phyloP scores from a whole-genome alignment of 306 rosid species.

The Myrica gale region DNA sequence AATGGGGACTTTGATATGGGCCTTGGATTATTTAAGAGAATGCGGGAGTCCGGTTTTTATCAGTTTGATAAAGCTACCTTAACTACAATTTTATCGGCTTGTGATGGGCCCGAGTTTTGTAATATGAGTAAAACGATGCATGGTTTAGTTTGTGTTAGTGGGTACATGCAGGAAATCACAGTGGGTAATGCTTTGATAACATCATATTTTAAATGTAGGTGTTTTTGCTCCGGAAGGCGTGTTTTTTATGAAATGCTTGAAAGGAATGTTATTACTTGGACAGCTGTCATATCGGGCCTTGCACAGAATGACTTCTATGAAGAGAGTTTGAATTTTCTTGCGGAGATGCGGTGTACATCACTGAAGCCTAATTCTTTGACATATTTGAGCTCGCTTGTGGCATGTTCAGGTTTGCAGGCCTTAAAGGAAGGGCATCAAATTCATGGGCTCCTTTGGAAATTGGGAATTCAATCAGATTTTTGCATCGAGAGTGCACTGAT shows the following conservation, averaged over 20 bases:
- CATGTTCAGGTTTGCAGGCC: constrained; percentile 82
- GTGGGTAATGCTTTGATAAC: constrained; percentile 87
- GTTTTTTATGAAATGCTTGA: constrained; percentile 74
- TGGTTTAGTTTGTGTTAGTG: constrained; percentile 59
- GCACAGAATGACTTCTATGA: constrained; percentile 53
- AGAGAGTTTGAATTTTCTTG: constrained; percentile 51
- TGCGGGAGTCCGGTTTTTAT: constrained; percentile 38
- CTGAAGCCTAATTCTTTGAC: constrained; percentile 76
- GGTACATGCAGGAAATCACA: constrained; percentile 55
- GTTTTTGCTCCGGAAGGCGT: constrained; percentile 51
- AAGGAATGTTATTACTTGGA: constrained; percentile 86
- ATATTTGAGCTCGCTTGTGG: constrained; percentile 69
- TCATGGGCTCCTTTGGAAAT: constrained; percentile 71
- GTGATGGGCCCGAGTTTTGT: constrained; percentile 49
- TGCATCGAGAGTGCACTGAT: constrained; percentile 80
- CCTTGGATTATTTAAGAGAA: constrained; percentile 48
- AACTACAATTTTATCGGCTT: constrained; percentile 67
- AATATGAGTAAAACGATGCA: constrained; percentile 55
- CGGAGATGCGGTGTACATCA: constrained; percentile 49
- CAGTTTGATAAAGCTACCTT: constrained; percentile 69
- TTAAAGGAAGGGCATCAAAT: constrained; percentile 67
- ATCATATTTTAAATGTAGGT: constrained; percentile 61
- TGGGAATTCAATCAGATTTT: constrained; percentile 72
- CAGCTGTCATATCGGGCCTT: constrained; percentile 83
- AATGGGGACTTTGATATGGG: constrained; percentile 42